Base-by-base conservation (phyloP, 2,329 filamentous ascomycete genomes). In the Sarocladium strictum region DNA sequence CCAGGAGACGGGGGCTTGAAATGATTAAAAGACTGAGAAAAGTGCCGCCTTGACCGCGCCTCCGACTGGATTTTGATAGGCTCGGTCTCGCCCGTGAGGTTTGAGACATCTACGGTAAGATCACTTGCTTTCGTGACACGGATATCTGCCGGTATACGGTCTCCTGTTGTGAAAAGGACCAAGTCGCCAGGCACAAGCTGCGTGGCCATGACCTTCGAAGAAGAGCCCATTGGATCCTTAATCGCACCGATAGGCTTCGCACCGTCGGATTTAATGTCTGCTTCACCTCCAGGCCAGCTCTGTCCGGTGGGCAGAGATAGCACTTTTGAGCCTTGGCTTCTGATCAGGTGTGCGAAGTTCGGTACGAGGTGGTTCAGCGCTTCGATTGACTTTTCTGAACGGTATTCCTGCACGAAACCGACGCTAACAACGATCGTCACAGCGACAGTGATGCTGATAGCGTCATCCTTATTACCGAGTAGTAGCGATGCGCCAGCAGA, bases 351-450 rank as follows among this genome's bases (percentile, higher is more conserved):
- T 27, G 95, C 94, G 67, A 92, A 90, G 68, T 97, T 95, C 26
- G 94, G 95, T 0, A 99, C 93, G 24, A 99, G 76, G 63, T 94
- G 90, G 65, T 89, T 97, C 61, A 99, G 76, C 19, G 94, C 94
- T 70, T 99, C 94, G 60, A 99, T 84, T 2, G 93, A 97, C 71
- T 99, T 95, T 68, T 99, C 94, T 7, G 94, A 97, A 56, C 94
- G 81, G 69, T 99, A 99, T 72, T 99, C 94, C 68, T 99, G 94
- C 53, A 97, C 84, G 63, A 99, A 99, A 2, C 93, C 94, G 40
- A 99, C 94, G 0, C 87, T 88, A 23, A 99, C 92, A 5, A 99
- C 94, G 62, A 99, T 99, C 24, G 92, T 96, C 21, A 99, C 94
- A 2, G 94, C 94, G 29, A 96, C 85, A 0, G 93, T 89, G 65